Base-by-base conservation (phyloP, 1,139 yeast species). In the Martiniozyma asiatica region DNA sequence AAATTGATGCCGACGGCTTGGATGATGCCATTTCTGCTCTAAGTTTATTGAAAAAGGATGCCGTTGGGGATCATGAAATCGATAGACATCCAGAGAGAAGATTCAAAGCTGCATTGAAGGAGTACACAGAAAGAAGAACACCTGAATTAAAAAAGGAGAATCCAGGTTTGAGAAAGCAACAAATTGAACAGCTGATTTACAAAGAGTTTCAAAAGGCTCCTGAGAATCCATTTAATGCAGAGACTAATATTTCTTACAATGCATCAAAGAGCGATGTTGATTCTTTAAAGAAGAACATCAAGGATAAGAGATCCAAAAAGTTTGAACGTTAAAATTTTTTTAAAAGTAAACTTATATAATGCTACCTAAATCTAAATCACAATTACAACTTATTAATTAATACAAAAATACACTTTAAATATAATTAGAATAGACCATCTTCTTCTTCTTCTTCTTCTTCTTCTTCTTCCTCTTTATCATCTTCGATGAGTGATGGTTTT, bases 81-180 rank as follows among this genome's bases (percentile, higher is more conserved):
- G 94, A 81, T 41, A 74, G 84, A 53, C 94, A 81, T 45, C 94
- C 94, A 8, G 94, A 81, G 59, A 68, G 93, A 55, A 68, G 94
- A 51, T 80, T 76, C 54, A 82, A 81, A 60, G 85, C 92, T 12
- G 94, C 94, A 0, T 63, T 63, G 39, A 65, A 70, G 9, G 85
- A 81, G 0, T 81, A 56, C 45, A 85, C 81, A 47, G 89, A 76
- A 40, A 60, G 63, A 35, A 67, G 92, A 46, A 52, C 78, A 30
- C 92, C 93, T 7, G 84, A 77, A 47, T 41, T 77, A 35, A 74
- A 77, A 55, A 64, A 71, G 48, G 94, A 82, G 52, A 64, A 76
- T 43, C 87, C 89, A 3, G 94, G 94, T 8, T 64, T 81, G 46
- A 67, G 94, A 45, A 63, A 75, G 44, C 81, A 78, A 49, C 94